Evolutionary conservation across 306 rosid genomes (phyloP).

Genomic region (Cyamopsis tetragonoloba): DNA sequence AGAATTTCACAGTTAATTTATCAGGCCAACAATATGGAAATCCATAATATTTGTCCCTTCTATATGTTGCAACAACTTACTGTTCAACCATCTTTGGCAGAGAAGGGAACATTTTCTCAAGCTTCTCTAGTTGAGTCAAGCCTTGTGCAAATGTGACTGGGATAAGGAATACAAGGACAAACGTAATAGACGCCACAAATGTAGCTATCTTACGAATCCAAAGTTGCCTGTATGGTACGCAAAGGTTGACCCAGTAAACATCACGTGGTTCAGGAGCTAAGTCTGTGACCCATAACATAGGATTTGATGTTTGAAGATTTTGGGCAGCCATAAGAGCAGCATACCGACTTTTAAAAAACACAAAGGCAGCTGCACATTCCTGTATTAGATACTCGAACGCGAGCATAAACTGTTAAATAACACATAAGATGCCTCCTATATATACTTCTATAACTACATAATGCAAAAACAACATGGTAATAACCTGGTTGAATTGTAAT

Average conservation of each 20-base stretch:
- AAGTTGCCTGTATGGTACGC: conserved; percentile 81
- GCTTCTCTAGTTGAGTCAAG: conserved; percentile 72
- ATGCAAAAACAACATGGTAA: background rate
- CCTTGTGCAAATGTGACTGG: conserved; percentile 88
- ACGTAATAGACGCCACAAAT: conserved; percentile 57
- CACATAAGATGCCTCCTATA: background rate
- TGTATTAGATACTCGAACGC: conserved; percentile 29
- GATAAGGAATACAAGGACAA: conserved; percentile 69
- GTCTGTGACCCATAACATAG: conserved; percentile 88
- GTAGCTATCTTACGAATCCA: conserved; percentile 86
- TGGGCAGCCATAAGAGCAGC: conserved; percentile 63
- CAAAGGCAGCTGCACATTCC: conserved; percentile 93
- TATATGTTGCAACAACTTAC: conserved; percentile 43
- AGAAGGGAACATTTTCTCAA: conserved; percentile 66
- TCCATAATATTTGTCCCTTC: background rate
- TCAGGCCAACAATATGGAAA: background rate
- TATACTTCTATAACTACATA: background rate
- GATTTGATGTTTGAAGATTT: conserved; percentile 90
- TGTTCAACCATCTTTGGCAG: conserved; percentile 52
- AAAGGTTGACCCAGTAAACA: conserved; percentile 89
- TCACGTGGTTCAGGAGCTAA: conserved; percentile 87
- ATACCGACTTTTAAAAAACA: conserved; percentile 88
- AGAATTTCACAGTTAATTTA: background rate
- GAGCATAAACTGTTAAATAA: background rate
- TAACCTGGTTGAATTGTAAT: too few species aligned